These are phyloP conservation scores for Yueomyces sp. DNA, from an alignment of 805 yeast genomes.

Conservation along the genomic window DNA sequence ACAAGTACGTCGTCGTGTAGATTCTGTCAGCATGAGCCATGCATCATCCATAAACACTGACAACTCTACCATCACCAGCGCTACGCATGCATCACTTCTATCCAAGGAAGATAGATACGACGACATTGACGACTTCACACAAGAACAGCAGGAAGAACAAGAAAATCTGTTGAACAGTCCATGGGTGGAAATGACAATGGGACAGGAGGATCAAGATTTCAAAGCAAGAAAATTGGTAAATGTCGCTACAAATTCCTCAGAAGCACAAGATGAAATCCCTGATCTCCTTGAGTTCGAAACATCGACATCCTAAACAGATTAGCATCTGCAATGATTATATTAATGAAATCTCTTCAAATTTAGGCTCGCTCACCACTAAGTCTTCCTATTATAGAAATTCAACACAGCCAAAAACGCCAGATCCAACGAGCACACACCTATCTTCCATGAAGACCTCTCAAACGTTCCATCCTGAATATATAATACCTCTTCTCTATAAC, in stretches of 20 bases:
- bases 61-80: constrained; percentile 1
- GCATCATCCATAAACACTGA: constrained; percentile 5
- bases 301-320: constrained; percentile 1
- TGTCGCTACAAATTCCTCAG: neutral
- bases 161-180: constrained; percentile 16
- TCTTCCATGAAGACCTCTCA: too few species aligned
- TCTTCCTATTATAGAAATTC: too few species aligned
- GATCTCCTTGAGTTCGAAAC: constrained; percentile 24
- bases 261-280: constrained; percentile 1
- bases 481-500: too few species aligned
- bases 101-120: constrained; percentile 12
- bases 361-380: too few species aligned
- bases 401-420: too few species aligned
- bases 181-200: constrained; percentile 17
- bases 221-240: constrained; percentile 1
- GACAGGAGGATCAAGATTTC: constrained; percentile 1
- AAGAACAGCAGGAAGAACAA: constrained; percentile 18
- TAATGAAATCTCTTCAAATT: too few species aligned
- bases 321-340: too few species aligned
- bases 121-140: constrained; percentile 21
- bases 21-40: constrained; percentile 32
- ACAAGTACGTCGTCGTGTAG: constrained; percentile 80
- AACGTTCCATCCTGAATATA: too few species aligned
- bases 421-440: too few species aligned
- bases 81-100: neutral